Evolutionary conservation across 1,139 yeast species (phyloP), one percentile per base, ranked within the genome.

Genomic region (Geotrichum citri-aurantii): DNA sequence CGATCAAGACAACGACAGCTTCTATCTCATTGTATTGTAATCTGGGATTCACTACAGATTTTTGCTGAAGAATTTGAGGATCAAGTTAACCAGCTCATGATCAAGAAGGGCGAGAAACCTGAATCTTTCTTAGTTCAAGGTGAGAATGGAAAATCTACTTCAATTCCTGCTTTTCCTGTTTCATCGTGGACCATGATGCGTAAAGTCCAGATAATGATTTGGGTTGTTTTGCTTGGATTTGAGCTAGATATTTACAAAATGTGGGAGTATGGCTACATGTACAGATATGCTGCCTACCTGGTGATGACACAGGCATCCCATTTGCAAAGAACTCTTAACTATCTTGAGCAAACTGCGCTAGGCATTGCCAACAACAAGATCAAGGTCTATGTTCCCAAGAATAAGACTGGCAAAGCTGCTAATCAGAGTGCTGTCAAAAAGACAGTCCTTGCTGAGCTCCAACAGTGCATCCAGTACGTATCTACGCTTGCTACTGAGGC

Each of bases 31-130:
- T 73, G 80, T 69, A 66, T 83, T 64, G 66, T 82, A 7, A 69
- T 83, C 2, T 89, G 95, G 87, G 97, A 93, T 70, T 80, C 90
- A 2, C 74, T 90, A 40, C 97, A 92, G 69, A 95, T 86, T 78
- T 83, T 93, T 54, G 82, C 92, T 62, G 98, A 89, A 73, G 88
- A 89, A 74, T 82, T 92, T 69, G 99, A 93, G 74, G 91, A 88
- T 72, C 95, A 88, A 75, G 87, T 89, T 93, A 84, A 90, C 63
- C 95, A 85, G 26, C 55, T 23, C 24, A 42, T 51, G 10, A 47
- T 37, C 11, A 31, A 49, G 17, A 31, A 27, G 2, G 51, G 55
- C 23, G 54, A 56, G 29, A 47, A 42, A 11, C 6, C 51, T 19
- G 55, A 59, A 33, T 24, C 53, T 23, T 40, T 46, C 12, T 6